Evolutionary conservation across 1,284 basidiomycete genomes (phyloP), one percentile per base, ranked within the genome.

Genomic region (Megacollybia platyphylla): DNA sequence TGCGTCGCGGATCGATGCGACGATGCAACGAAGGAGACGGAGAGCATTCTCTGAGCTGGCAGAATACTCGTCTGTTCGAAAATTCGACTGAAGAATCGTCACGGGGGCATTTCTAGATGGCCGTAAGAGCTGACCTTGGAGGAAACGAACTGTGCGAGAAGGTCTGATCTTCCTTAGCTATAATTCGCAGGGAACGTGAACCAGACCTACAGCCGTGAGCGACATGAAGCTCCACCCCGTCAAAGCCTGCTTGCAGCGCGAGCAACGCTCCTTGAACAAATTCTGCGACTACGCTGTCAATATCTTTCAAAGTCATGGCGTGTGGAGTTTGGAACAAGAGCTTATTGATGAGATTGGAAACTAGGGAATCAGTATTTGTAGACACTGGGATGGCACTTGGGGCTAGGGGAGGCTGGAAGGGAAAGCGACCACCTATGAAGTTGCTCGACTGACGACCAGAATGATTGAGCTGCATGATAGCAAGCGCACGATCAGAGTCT

Each of bases 221-320:
- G 27, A 73, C 85, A 60, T 97, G 93, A 15, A 97, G 50, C 55
- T 97, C 79, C 8, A 96, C 65, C 0, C 93, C 93, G 51, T 96
- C 88, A 57, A 93, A 96, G 0, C 89, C 89, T 20, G 84, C 67
- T 42, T 73, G 59, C 11, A 70, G 59, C 9, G 88, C 87, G 28
- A 86, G 54, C 42, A 63, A 57, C 1, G 89, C 87, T 2, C 80
- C 87, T 39, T 67, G 64, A 2, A 85, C 72, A 54, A 97, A 97
- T 9, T 63, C 66, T 1, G 68, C 61, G 0, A 88, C 70, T 3
- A 83, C 70, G 10, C 67, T 54, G 15, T 77, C 67, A 26, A 92
- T 76, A 41, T 90, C 83, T 1, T 54, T 43, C 29, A 63, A 31
- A 2, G 70, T 62, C 81, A 91, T 78, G 44, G 68, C 66, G 17